phyloP scores from a whole-genome alignment of 768 basidiomycete genomes.

The Hebeloma cylindrosporum region DNA sequence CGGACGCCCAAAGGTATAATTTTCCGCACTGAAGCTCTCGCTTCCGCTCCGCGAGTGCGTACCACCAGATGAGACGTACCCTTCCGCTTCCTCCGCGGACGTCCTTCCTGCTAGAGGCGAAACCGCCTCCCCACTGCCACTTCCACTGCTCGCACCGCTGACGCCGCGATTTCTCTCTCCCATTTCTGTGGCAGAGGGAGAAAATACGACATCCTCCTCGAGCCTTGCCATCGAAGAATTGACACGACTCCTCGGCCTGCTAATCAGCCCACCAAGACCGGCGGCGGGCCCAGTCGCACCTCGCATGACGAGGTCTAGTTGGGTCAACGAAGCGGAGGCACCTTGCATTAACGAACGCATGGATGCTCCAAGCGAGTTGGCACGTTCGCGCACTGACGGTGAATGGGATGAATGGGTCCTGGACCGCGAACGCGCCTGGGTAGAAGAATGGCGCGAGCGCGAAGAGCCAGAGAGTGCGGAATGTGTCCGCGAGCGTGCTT shows the following conservation, averaged over 20 bases:
- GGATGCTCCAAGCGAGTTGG: conserved; percentile 43
- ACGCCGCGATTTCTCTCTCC: conserved; percentile 16
- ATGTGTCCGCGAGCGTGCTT: conserved; percentile 30
- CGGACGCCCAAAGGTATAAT: conserved; percentile 73
- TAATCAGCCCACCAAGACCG: conserved; percentile 15
- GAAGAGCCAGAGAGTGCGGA: conserved; percentile 33
- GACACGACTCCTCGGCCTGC: conserved; percentile 45
- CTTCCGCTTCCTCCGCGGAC: conserved; percentile 15
- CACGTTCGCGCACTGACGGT: conserved; percentile 35
- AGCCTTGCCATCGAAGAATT: conserved; percentile 71
- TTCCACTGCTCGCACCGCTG: conserved; percentile 18
- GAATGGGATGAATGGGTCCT: conserved; percentile 34
- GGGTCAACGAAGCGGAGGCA: conserved; percentile 60
- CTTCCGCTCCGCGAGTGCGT: conserved; percentile 54
- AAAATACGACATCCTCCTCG: conserved; percentile 48
- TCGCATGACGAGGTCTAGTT: conserved; percentile 50
- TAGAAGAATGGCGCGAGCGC: conserved; percentile 29
- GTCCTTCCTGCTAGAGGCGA: background rate
- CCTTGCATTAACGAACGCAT: conserved; percentile 68
- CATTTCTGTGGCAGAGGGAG: conserved; percentile 20
- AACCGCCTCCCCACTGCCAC: conserved; percentile 15
- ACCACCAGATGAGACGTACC: conserved; percentile 34
- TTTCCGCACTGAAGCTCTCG: conserved; percentile 54
- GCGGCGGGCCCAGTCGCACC: conserved; percentile 25
- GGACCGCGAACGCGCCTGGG: conserved; percentile 40